Evolutionary conservation across 257 asterid species (phyloP).

Genomic region (Rubia yunnanensis): DNA sequence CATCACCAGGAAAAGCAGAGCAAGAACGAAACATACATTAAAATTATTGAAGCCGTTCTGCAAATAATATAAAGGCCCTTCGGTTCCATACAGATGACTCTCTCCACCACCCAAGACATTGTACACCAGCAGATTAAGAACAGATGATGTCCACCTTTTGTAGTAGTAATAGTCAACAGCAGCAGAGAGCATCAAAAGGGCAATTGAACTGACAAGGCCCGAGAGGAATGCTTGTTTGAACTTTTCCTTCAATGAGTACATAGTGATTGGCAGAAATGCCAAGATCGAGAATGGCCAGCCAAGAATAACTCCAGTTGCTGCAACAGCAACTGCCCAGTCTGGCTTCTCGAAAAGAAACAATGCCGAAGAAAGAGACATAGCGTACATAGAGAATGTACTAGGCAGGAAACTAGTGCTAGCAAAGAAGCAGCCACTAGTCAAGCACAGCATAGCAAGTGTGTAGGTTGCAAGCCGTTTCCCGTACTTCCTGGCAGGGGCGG

Average conservation of each 20-base stretch:
- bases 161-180: slow-evolving; percentile 71
- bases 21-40: slow-evolving; percentile 83
- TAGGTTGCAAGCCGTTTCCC: slow-evolving; percentile 94
- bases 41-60: slow-evolving; percentile 90
- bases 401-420: slow-evolving; percentile 98
- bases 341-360: slow-evolving; percentile 81
- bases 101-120: slow-evolving; percentile 96
- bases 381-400: slow-evolving; percentile 95
- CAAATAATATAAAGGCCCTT: slow-evolving; percentile 75
- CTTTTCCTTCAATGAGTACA: slow-evolving; percentile 55
- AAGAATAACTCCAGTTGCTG: slow-evolving; percentile 86
- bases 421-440: slow-evolving; percentile 96
- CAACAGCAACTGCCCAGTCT: slow-evolving; percentile 70
- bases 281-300: slow-evolving; percentile 98
- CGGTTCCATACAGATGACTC: slow-evolving; percentile 93
- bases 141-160: slow-evolving; percentile 84
- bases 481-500: no score
- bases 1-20: slow-evolving; percentile 62
- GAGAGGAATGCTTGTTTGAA: slow-evolving; percentile 58
- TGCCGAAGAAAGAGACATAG: slow-evolving; percentile 92
- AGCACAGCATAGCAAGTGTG: slow-evolving; percentile 92
- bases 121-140: slow-evolving; percentile 74
- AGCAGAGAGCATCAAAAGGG: slow-evolving; percentile 57
- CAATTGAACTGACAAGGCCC: slow-evolving; percentile 54
- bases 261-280: slow-evolving; percentile 86